phyloP scores from a whole-genome alignment of 208 protist species.

The Balamuthia mandrillaris region DNA sequence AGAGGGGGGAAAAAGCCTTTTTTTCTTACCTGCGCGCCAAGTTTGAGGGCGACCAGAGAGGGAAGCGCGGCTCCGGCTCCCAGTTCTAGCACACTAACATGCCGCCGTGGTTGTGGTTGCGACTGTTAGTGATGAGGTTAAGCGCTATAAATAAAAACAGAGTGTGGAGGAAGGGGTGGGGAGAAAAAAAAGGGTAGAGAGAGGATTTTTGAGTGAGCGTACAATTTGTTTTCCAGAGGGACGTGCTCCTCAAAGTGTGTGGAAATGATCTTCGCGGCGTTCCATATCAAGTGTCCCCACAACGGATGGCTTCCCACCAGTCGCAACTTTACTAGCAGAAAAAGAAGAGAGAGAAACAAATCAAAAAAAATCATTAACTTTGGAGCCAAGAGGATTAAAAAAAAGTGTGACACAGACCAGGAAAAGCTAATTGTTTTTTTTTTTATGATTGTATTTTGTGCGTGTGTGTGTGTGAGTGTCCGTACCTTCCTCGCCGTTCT shows the following conservation, averaged over 20 bases:
- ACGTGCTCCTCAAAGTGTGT: conserved; percentile 34
- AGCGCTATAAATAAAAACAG: no score
- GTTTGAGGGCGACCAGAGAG: conserved; percentile 40
- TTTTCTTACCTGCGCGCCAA: conserved; percentile 33
- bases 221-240: conserved; percentile 34
- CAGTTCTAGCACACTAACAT: conserved; percentile 55
- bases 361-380: background rate
- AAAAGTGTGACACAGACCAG: background rate
- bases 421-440: background rate
- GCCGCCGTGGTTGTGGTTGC: background rate
- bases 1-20: background rate
- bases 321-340: background rate
- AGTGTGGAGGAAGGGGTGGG: no score
- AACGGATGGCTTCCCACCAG: conserved; percentile 24
- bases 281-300: conserved; percentile 54
- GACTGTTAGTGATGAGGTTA: no score
- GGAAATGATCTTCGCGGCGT: conserved; percentile 41
- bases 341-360: background rate
- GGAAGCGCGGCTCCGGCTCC: conserved; percentile 44
- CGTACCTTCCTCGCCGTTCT: background rate
- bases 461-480: background rate
- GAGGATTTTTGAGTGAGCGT: no score
- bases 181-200: no score
- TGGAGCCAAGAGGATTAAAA: background rate
- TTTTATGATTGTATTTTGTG: background rate